Percentiles rank a stretch among this genome's conserved stretches.
Evolutionary conservation across 192 early-diverging fungal genomes (phyloP).

Genomic region (Coemansia erecta): DNA sequence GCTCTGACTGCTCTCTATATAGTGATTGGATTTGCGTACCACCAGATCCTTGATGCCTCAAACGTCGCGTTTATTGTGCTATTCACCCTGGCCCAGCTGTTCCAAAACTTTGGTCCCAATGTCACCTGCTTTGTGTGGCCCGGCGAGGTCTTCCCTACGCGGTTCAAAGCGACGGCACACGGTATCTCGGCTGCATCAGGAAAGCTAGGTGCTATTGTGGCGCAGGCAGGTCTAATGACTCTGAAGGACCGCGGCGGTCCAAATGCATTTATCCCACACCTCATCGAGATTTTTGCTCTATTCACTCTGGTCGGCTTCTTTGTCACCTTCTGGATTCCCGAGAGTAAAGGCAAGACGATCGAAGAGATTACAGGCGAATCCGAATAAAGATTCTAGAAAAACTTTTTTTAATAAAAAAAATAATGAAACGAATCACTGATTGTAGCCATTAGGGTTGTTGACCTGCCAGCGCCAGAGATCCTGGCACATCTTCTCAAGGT

Average conservation of each 20-base stretch:
- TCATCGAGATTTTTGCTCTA: slow-evolving; percentile 63
- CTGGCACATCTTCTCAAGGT: slow-evolving; percentile 64
- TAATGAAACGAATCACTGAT: slow-evolving; percentile 55
- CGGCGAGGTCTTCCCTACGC: slow-evolving; percentile 75
- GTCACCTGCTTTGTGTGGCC: slow-evolving; percentile 78
- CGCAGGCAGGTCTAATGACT: slow-evolving; percentile 62
- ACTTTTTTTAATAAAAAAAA: too few relatives aligned
- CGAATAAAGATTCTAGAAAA: not conserved
- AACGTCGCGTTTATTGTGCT: slow-evolving; percentile 57
- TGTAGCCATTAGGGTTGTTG: slow-evolving; percentile 65
- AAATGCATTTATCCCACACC: slow-evolving; percentile 54
- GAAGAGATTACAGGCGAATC: slow-evolving; percentile 28
- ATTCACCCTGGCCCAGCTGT: slow-evolving; percentile 61
- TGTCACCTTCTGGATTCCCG: slow-evolving; percentile 29
- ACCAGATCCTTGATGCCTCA: slow-evolving; percentile 55
- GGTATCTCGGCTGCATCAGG: slow-evolving; percentile 74
- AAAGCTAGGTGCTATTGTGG: slow-evolving; percentile 68
- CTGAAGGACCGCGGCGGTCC: slow-evolving; percentile 64
- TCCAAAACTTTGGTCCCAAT: slow-evolving; percentile 94
- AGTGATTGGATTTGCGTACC: slow-evolving; percentile 63
- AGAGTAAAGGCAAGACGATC: slow-evolving; percentile 25
- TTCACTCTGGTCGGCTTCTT: slow-evolving; percentile 66
- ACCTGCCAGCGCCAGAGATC: slow-evolving; percentile 74
- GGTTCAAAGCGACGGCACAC: slow-evolving; percentile 68
- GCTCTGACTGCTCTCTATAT: slow-evolving; percentile 71